Conservation (phyloP, 345 rosid species). For the Acer campestre region DNA sequence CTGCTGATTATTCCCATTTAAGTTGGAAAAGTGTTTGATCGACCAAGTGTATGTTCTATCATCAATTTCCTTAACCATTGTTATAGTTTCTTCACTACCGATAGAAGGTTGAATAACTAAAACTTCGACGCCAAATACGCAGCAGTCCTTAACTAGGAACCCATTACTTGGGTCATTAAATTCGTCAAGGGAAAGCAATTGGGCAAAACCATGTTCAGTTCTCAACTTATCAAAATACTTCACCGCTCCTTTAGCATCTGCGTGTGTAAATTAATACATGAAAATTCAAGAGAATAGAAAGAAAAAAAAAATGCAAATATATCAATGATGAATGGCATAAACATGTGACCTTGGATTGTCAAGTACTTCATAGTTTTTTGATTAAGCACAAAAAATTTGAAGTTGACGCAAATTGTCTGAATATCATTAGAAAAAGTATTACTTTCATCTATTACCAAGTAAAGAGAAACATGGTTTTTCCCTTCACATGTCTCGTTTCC, state of each 20-base stretch:
- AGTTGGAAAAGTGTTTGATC: slow-evolving; percentile 28
- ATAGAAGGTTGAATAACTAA: slow-evolving; percentile 19
- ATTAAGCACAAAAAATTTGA: slow-evolving; percentile 35
- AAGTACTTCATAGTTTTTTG: slow-evolving; percentile 27
- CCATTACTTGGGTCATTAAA: slow-evolving; percentile 32
- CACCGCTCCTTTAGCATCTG: slow-evolving; percentile 29
- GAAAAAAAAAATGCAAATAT: neutral
- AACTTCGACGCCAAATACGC: slow-evolving; percentile 46
- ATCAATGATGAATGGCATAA: neutral
- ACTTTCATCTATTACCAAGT: slow-evolving; percentile 8
- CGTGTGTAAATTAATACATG: neutral
- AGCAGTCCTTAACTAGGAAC: slow-evolving; percentile 21
- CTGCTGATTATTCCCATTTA: slow-evolving; percentile 15
- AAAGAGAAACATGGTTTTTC: neutral
- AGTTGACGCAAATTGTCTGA: slow-evolving; percentile 36
- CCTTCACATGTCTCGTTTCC: neutral
- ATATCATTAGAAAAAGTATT: slow-evolving; percentile 10
- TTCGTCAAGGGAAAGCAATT: slow-evolving; percentile 25
- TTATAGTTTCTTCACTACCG: slow-evolving; percentile 24
- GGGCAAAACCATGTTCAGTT: slow-evolving; percentile 35
- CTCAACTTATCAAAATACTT: slow-evolving; percentile 24
- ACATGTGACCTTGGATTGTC: slow-evolving; percentile 30
- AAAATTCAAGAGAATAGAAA: neutral
- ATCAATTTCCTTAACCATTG: slow-evolving; percentile 26
- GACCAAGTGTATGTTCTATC: slow-evolving; percentile 33